A percentile compares a stretch with the other conserved stretches of the same genome.
phyloP scores from a whole-genome alignment of 345 rosid genomes.

The Salix dunnii region DNA sequence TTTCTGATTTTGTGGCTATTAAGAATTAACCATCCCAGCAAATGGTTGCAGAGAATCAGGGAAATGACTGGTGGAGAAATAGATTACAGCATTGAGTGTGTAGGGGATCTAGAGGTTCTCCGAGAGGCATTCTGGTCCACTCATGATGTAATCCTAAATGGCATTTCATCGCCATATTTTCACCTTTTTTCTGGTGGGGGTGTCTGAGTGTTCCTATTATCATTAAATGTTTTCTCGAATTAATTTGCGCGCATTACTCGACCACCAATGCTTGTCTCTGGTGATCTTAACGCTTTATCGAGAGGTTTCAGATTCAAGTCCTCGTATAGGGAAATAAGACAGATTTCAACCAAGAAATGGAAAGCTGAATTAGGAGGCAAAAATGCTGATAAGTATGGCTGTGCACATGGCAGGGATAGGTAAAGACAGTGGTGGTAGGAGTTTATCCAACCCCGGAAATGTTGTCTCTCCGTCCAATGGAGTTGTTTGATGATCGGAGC shows the following conservation, averaged over 20 bases:
- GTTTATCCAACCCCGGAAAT: constrained; percentile 14
- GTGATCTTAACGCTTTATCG: too few species aligned
- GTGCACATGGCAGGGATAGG: constrained; percentile 20
- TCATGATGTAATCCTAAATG: constrained; percentile 20
- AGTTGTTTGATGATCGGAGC: constrained; percentile 35
- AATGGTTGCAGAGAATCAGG: constrained; percentile 39
- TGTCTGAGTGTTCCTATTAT: background rate
- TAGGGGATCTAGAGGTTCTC: constrained; percentile 46
- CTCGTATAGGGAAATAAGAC: background rate
- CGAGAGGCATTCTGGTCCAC: constrained; percentile 69
- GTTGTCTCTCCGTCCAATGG: constrained; percentile 42
- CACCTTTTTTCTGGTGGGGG: background rate
- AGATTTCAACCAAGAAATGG: background rate
- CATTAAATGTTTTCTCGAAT: background rate
- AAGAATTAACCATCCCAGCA: background rate
- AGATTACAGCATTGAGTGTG: constrained; percentile 65
- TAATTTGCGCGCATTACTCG: background rate
- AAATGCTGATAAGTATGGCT: background rate
- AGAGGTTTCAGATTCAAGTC: background rate
- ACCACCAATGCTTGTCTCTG: background rate
- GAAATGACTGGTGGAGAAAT: constrained; percentile 57
- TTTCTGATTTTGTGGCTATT: background rate
- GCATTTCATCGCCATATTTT: background rate
- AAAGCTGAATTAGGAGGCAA: too few species aligned
- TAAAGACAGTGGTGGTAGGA: constrained; percentile 22